These are phyloP conservation scores for Macrolepiota fuliginosa DNA, from an alignment of 768 basidiomycete species.

Conservation along the genomic window DNA sequence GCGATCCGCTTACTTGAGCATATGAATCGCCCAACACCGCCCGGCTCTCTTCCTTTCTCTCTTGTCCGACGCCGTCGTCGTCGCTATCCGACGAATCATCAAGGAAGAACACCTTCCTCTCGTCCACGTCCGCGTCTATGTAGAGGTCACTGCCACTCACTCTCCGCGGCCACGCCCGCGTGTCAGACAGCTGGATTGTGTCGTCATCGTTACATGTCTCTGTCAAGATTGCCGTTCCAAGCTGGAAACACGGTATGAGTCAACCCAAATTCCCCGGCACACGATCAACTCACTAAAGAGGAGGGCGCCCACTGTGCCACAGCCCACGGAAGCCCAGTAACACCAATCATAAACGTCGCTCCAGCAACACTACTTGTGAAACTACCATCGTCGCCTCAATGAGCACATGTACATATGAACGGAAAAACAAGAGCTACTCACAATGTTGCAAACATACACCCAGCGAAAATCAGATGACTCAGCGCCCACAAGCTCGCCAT, in stretches of 20 bases:
- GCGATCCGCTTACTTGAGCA: constrained; percentile 48
- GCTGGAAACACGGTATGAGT: constrained; percentile 34
- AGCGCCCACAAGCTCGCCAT: constrained; percentile 76
- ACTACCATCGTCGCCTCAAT: constrained; percentile 33
- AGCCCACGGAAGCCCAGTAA: constrained; percentile 90
- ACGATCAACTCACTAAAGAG: constrained; percentile 58
- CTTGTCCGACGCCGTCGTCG: constrained; percentile 25
- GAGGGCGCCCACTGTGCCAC: constrained; percentile 93
- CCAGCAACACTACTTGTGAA: constrained; percentile 67
- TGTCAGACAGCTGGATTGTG: constrained; percentile 42
- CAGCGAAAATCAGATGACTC: constrained; percentile 70
- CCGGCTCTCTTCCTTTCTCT: constrained; percentile 19
- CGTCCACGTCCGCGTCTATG: constrained; percentile 21
- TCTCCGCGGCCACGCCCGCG: constrained; percentile 32
- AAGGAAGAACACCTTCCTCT: constrained; percentile 29
- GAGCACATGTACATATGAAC: neutral
- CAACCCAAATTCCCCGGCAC: neutral
- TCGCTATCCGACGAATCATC: constrained; percentile 28
- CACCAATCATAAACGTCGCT: constrained; percentile 71
- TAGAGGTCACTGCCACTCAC: constrained; percentile 11
- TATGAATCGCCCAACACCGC: constrained; percentile 38
- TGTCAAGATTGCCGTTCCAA: constrained; percentile 83
- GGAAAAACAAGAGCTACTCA: constrained; percentile 39
- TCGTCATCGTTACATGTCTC: constrained; percentile 37
- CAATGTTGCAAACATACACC: constrained; percentile 83